Base-by-base conservation (phyloP, 768 basidiomycete genomes). In the Rhodotorula kratochvilovae region DNA sequence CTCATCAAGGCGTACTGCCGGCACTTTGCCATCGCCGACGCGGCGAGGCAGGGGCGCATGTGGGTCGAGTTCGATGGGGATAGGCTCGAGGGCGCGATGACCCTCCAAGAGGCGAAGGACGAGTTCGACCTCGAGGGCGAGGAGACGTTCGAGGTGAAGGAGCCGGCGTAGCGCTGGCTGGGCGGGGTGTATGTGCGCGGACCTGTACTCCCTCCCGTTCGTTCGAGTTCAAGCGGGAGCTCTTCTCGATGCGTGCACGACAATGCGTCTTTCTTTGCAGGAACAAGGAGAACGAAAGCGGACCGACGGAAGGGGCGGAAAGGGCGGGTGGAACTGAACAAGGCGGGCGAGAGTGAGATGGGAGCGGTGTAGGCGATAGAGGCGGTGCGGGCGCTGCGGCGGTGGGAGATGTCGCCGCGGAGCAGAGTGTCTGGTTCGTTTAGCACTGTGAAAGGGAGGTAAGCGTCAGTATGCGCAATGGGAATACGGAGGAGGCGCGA, bases 21-120 rank as follows among this genome's bases (percentile, higher is more conserved):
- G 36, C 57, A 63, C 15, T 42, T 36, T 31, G 11, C 16, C 2
- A 46, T 63, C n/a, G 23, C 17, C 3, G 58, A 67, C 42, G 12
- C 6, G 1, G 51, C 39, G 56, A 33, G 43, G 36, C n/a, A 35
- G n/a, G 54, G 17, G 5, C 54, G n/a, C n/a, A 45, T 63, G 64
- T 63, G 42, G 51, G 17, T 73, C 46, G 72, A 73, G 67, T 63
- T 73, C 48, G 72, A 73, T 3, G 68, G 68, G 10, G 72, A 73
- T 25, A 53, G 54, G 45, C 15, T 73, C 11, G 65, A 66, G 15
- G 13, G 35, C 19, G 17, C 23, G 2, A 43, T 29, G 56, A 67
- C 68, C 43, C n/a, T 73, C 16, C 48, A 48, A 33, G 56, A 67
- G 5, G 45, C 53, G 16, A 55, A 59, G 61, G 72, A 69, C 15